A percentile compares a stretch with the other conserved stretches of the same genome.
These are phyloP conservation scores for Termitomyces sp. DNA, from an alignment of 768 basidiomycete genomes.

Conservation along the genomic window DNA sequence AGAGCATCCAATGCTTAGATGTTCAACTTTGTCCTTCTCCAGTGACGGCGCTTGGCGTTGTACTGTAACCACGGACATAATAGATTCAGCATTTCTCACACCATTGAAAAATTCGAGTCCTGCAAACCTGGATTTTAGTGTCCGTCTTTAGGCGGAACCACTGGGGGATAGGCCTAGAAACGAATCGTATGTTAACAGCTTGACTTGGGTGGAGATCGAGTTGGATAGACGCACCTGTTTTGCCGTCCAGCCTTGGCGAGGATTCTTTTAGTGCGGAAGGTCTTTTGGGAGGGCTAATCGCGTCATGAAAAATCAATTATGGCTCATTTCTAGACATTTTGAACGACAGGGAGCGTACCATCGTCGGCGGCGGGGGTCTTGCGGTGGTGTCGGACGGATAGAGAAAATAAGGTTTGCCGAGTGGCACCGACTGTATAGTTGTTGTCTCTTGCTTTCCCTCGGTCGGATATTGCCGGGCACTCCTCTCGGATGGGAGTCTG, in stretches of 20 bases:
- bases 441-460: constrained; percentile 11
- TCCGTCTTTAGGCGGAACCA: constrained; percentile 99
- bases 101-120: background rate
- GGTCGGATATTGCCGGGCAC: background rate
- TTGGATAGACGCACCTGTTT: constrained; percentile 69
- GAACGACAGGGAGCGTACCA: constrained; percentile 36
- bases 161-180: constrained; percentile 89
- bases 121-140: constrained; percentile 84
- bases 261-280: constrained; percentile 95
- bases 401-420: constrained; percentile 30
- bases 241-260: constrained; percentile 95
- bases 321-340: background rate
- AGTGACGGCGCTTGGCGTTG: constrained; percentile 97
- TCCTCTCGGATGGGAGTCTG: background rate
- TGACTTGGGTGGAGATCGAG: background rate
- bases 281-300: constrained; percentile 94
- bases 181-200: background rate
- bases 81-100: background rate
- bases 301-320: constrained; percentile 10
- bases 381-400: constrained; percentile 24
- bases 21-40: constrained; percentile 99
- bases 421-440: constrained; percentile 33
- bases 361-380: constrained; percentile 37
- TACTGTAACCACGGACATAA: constrained; percentile 44
- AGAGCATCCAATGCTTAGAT: constrained; percentile 47